Evolutionary conservation across 805 yeast genomes (phyloP).

Genomic region (Spathaspora hagerdaliae): DNA sequence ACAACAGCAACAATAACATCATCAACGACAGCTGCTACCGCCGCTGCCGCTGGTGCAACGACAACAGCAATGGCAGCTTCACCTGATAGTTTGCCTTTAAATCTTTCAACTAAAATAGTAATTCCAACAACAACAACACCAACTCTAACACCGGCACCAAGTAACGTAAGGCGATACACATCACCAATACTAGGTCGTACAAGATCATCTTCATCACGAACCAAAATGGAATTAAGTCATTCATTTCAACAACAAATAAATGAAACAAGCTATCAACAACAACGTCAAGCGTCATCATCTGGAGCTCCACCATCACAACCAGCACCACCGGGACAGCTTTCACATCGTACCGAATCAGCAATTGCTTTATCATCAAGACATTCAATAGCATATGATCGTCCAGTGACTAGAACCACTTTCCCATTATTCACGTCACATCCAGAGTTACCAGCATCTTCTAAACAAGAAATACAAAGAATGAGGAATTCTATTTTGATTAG

Average conservation of each 20-base stretch:
- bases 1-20: background rate
- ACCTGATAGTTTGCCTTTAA: too few relatives aligned
- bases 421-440: conserved; percentile 15
- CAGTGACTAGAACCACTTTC: background rate
- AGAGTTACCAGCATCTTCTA: conserved; percentile 13
- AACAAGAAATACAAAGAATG: conserved; percentile 47
- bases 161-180: too few relatives aligned
- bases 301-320: background rate
- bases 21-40: background rate
- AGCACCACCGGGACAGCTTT: background rate
- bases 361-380: conserved; percentile 5
- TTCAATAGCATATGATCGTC: conserved; percentile 4
- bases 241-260: background rate
- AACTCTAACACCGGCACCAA: too few relatives aligned
- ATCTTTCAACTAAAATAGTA: background rate
- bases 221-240: too few relatives aligned
- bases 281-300: background rate
- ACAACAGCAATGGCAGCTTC: background rate
- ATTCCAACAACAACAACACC: background rate
- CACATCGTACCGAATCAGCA: background rate
- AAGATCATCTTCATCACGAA: too few relatives aligned
- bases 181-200: too few relatives aligned
- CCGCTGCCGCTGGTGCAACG: background rate
- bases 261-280: background rate
- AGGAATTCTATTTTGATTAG: conserved; percentile 44